Percentiles rank a stretch among this genome's conserved stretches.
These are phyloP conservation scores for Mallotus nudiflorus DNA, from an alignment of 345 rosid genomes.

Conservation along the genomic window DNA sequence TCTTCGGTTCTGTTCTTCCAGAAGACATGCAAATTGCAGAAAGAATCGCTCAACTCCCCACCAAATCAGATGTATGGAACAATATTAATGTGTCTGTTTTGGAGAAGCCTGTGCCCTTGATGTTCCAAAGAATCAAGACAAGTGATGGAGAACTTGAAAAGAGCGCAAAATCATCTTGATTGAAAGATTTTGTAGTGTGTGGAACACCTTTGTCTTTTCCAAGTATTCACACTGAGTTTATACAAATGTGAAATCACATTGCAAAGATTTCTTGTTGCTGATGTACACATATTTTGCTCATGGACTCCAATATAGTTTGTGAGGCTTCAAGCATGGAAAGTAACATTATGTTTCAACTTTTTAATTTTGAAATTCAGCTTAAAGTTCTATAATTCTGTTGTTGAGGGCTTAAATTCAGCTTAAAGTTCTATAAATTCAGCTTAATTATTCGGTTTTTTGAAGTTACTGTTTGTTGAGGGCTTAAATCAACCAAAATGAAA, in stretches of 20 bases:
- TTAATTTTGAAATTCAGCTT: too few relatives aligned
- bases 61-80: conserved; percentile 80
- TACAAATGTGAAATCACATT: neutral
- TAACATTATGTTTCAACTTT: too few relatives aligned
- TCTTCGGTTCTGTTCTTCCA: conserved; percentile 72
- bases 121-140: conserved; percentile 49
- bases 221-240: neutral
- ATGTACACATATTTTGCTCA: too few relatives aligned
- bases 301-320: too few relatives aligned
- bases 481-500: too few relatives aligned
- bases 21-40: conserved; percentile 83
- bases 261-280: neutral
- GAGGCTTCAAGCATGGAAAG: too few relatives aligned
- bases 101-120: conserved; percentile 62
- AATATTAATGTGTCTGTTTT: conserved; percentile 66
- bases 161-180: conserved; percentile 11
- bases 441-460: too few relatives aligned
- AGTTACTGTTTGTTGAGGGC: too few relatives aligned
- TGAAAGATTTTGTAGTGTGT: neutral
- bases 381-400: too few relatives aligned
- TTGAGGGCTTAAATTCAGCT: too few relatives aligned
- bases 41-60: conserved; percentile 65
- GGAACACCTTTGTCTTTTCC: too few relatives aligned
- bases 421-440: too few relatives aligned
- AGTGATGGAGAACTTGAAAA: conserved; percentile 29